These are phyloP conservation scores for Phialophora expanda DNA, from an alignment of 2,329 filamentous ascomycete species.

Conservation along the genomic window DNA sequence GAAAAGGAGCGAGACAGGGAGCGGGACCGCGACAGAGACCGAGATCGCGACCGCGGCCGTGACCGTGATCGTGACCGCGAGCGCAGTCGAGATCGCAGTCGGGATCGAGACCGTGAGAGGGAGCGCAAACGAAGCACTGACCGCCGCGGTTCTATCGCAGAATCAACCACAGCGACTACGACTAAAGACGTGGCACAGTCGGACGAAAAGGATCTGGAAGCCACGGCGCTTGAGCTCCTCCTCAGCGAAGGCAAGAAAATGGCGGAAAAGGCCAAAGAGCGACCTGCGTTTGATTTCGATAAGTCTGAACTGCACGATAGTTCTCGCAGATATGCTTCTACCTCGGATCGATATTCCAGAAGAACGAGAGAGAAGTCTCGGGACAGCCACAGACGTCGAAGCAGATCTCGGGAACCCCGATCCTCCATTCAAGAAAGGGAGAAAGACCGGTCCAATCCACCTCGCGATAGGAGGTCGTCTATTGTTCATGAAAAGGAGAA, in stretches of 20 bases:
- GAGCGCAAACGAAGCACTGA: constrained; percentile 42
- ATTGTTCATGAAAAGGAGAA: constrained; percentile 25
- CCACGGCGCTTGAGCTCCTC: constrained; percentile 59
- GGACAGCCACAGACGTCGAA: constrained; percentile 37
- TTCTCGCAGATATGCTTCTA: constrained; percentile 39
- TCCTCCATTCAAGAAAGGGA: constrained; percentile 19
- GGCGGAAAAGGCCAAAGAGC: constrained; percentile 57
- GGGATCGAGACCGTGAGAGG: constrained; percentile 32
- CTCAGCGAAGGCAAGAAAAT: constrained; percentile 61
- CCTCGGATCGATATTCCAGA: constrained; percentile 36
- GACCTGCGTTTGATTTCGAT: constrained; percentile 55
- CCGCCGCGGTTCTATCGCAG: constrained; percentile 43
- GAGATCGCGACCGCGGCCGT: constrained; percentile 33
- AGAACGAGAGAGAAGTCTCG: constrained; percentile 40
- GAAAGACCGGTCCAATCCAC: constrained; percentile 7
- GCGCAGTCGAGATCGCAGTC: constrained; percentile 40
- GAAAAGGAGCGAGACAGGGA: constrained; percentile 43
- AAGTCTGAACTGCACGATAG: constrained; percentile 42
- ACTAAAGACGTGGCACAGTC: constrained; percentile 46
- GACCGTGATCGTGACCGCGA: constrained; percentile 44
- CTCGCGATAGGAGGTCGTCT: background rate
- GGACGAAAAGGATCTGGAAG: constrained; percentile 61
- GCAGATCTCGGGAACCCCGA: constrained; percentile 36
- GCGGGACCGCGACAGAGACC: constrained; percentile 43
- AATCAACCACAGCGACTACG: constrained; percentile 37